Evolutionary conservation across 805 yeast genomes (phyloP), one percentile per base, ranked within the genome.

Genomic region (Saccharomycopsis olivae): DNA sequence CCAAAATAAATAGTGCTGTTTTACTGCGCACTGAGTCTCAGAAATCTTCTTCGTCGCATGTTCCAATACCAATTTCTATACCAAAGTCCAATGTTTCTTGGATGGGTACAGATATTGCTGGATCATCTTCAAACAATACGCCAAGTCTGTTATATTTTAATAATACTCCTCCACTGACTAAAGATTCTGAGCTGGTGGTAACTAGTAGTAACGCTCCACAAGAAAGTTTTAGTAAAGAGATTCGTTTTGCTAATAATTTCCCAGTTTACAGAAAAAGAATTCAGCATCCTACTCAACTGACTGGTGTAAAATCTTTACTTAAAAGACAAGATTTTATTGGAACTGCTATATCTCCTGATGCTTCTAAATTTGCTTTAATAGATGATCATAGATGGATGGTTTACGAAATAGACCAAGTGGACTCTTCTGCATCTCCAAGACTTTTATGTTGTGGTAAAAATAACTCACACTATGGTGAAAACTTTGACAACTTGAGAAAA

Each of bases 381-480:
- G 66, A 76, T 3, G 80, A 80, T 19, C 70, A 71, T 46, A 72
- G 72, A 51, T 86, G 92, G 86, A 83, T 79, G 54, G 75, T 85
- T 4, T 84, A 70, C 52, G 59, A 64, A n/a, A 68, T 78, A 15
- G 64, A 65, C 21, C 57, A 63, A 3, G n/a, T n/a, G n/a, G 65
- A 66, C 30, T 66, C 69, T 3, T 55, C 55, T 18, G n/a, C 11
- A 15, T 57, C 66, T 1, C 95, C 95, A 0, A 44, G 39, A 5
- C 51, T 85, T 19, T 48, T 71, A 13, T 82, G 82, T 46, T 73
- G 82, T 51, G 95, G 95, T 1, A 73, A 68, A 47, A 66, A 68
- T 46, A 67, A 71, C 29, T 88, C 87, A 2, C 87, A 81, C 42
- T 77, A 67, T 55, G 94, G 92, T 0, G 50, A 59, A 1, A 59